A percentile compares a stretch with the other conserved stretches of the same genome.
Evolutionary conservation across 805 yeast species (phyloP).

Genomic region (Helenozyma baotianmanensis): DNA sequence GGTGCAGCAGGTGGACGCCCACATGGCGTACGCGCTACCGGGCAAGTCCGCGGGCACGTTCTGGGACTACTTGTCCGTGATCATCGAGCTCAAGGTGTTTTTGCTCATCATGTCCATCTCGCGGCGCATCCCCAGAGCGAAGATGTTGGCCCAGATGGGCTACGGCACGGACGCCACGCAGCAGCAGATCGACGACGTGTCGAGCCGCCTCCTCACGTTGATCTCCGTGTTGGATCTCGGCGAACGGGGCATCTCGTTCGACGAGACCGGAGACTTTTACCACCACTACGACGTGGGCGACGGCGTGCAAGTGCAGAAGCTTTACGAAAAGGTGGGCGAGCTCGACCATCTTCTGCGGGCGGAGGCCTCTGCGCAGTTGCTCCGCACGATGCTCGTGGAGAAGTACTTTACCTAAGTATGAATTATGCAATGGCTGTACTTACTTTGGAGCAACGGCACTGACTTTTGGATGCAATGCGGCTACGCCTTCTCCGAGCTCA

Average conservation of each 20-base stretch:
- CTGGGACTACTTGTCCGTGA: constrained; percentile 18
- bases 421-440: too few species aligned
- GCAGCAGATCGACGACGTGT: constrained; percentile 7
- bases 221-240: constrained; percentile 25
- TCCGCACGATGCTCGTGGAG: constrained; percentile 23
- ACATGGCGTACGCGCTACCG: constrained; percentile 10
- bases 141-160: constrained; percentile 26
- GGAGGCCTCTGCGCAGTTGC: constrained; percentile 25
- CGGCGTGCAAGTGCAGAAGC: constrained; percentile 9
- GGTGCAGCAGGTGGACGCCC: constrained; percentile 3
- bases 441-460: too few species aligned
- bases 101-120: constrained; percentile 25
- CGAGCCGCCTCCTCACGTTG: constrained; percentile 20
- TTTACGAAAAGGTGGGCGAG: constrained; percentile 12
- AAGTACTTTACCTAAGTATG: constrained; percentile 16
- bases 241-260: constrained; percentile 24
- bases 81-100: constrained; percentile 30
- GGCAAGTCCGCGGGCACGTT: constrained; percentile 12
- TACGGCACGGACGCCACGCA: constrained; percentile 11
- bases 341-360: constrained; percentile 15
- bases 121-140: constrained; percentile 18
- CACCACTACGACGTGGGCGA: constrained; percentile 15
- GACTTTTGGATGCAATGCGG: too few species aligned
- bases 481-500: too few species aligned
- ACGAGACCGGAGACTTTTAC: constrained; percentile 21